Base-by-base conservation (phyloP, 2,329 filamentous ascomycete genomes). In the Botrytis byssoidea region DNA sequence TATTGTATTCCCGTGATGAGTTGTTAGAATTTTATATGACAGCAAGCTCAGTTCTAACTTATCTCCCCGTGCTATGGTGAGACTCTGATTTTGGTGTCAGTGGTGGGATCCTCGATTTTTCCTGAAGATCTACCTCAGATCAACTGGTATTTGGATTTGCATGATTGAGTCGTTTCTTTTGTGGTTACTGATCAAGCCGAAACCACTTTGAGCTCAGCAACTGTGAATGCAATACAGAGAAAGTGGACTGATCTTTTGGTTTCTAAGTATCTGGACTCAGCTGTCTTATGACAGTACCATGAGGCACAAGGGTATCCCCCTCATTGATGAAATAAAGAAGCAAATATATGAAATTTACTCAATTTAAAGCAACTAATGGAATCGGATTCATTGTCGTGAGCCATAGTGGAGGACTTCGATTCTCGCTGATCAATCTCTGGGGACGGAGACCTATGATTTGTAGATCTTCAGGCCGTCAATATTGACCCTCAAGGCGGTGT, bases 351-450 rank as follows among this genome's bases (percentile, higher is more conserved):
- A 59, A 68, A 35, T 46, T 32, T 57, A 22, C 64, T 68, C 51
- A 68, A 68, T 48, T 16, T 69, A 42, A 73, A 61, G 55, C 64
- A 73, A n/a, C 71, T 55, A 69, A 60, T 66, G n/a, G 20, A 42
- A 71, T 48, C n/a, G 42, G 32, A 69, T 61, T 35, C 42, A 51
- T 40, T 61, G 51, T 64, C 46, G 64, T 69, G 42, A 69, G 51
- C 40, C 32, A 72, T 51, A 69, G 64, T 73, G 64, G 71, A 73
- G 64, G 32, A 61, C 37, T 69, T 60, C 51, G 37, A 69, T 40
- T 72, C 63, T 25, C n/a, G 40, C 44, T 51, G 29, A 51, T 48
- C 63, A 51, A 48, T 37, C 29, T 59, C 55, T 42, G 32, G 64
- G 25, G 10, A 44, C 60, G 35, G 44, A 46, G 40, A 32, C 40